Base-by-base conservation (phyloP, 768 basidiomycete genomes). In the Trametes punicea region DNA sequence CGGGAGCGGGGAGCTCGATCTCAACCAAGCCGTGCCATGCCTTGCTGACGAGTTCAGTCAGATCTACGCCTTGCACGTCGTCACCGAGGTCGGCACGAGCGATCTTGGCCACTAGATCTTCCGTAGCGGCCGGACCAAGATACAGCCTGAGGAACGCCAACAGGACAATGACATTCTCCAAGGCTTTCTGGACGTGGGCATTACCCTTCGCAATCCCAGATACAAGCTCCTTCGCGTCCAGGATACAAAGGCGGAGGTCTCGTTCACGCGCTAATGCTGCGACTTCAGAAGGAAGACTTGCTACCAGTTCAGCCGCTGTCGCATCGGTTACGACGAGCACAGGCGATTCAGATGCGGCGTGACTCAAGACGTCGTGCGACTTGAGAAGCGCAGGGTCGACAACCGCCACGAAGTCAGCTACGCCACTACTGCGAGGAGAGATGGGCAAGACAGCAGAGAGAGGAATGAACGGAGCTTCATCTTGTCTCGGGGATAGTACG, bases 121-220 rank as follows among this genome's bases (percentile, higher is more conserved):
- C 79, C 21, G 73, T 78, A 6, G 84, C 85, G n/a, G 74, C 72
- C 46, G 75, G 71, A 26, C 88, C 90, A 36, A 93, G 74, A 72
- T 88, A 98, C 29, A 98, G 76, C 50, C 91, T 79, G 65, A 98
- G 71, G 77, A 98, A 91, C 0, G 89, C 87, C 26, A 95, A 75
- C 63, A 90, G 82, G 39, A 84, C 80, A 31, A 90, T 66, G 58
- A 90, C 70, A 59, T 74, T 77, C 63, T 88, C 79, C 6, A 81
- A 62, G 1, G 75, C 71, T 40, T 38, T 56, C 29, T 38, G 46
- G 0, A 46, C 39, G 31, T 48, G 56, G 13, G 70, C 67, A n/a
- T 69, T 65, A 9, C 67, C 65, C 18, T 71, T 73, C 2, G 69
- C 67, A 21, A 82, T 61, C 26, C 71, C 71, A 20, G 73, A 69